phyloP scores from a whole-genome alignment of 345 rosid genomes.

The Ceriops zippeliana region DNA sequence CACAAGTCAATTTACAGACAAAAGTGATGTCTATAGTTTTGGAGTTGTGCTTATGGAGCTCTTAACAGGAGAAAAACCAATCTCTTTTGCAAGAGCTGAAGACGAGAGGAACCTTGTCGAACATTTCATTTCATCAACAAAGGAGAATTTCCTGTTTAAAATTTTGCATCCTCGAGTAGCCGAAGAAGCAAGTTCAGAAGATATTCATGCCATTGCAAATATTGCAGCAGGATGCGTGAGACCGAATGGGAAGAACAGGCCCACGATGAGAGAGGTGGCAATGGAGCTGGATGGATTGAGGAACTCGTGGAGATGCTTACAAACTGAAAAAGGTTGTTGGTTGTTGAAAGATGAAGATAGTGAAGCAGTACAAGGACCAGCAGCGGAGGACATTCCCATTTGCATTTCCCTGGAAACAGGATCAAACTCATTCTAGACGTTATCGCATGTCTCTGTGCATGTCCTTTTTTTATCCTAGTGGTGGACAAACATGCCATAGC shows the following conservation, averaged over 20 bases:
- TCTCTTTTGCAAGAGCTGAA: conserved; percentile 8
- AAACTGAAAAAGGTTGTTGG: no score
- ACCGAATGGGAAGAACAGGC: neutral
- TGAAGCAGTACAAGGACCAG: no score
- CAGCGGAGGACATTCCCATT: no score
- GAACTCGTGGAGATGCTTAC: neutral
- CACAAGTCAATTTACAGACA: conserved; percentile 9
- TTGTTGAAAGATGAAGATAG: no score
- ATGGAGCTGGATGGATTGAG: conserved; percentile 1
- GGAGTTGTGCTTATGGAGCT: conserved; percentile 10
- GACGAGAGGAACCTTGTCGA: conserved; percentile 6
- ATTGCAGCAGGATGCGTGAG: neutral
- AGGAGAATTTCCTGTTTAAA: neutral
- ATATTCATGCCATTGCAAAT: neutral
- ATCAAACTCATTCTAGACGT: no score
- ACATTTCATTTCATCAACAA: conserved; percentile 1
- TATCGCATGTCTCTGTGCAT: no score
- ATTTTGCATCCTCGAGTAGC: neutral
- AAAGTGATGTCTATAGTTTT: conserved; percentile 9
- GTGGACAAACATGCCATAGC: no score
- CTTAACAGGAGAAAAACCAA: conserved; percentile 5
- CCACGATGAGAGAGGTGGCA: neutral
- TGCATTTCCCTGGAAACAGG: no score
- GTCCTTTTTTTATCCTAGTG: no score
- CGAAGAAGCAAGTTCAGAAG: neutral